These are phyloP conservation scores for Umbilicus rupestris DNA, from an alignment of 164 flowering plant species.

Conservation along the genomic window DNA sequence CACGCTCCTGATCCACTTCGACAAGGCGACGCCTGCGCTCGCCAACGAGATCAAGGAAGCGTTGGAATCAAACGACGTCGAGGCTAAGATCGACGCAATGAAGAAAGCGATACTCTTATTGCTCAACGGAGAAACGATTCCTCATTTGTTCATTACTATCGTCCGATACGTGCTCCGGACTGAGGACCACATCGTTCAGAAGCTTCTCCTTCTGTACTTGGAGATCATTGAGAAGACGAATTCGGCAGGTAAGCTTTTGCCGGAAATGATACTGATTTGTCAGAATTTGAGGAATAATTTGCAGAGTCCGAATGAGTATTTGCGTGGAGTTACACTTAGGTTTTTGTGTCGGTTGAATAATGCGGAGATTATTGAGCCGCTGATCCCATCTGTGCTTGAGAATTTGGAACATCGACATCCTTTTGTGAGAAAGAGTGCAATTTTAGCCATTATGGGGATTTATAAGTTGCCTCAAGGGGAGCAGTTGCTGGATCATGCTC, in stretches of 20 bases:
- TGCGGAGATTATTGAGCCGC: slow-evolving; percentile 75
- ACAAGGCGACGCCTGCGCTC: slow-evolving; percentile 69
- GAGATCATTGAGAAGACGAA: slow-evolving; percentile 91
- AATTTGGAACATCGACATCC: slow-evolving; percentile 86
- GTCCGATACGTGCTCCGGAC: slow-evolving; percentile 75
- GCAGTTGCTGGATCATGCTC: slow-evolving; percentile 69
- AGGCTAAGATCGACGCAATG: slow-evolving; percentile 55
- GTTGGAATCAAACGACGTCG: slow-evolving; percentile 52
- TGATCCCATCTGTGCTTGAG: slow-evolving; percentile 67
- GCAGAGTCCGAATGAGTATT: slow-evolving; percentile 84
- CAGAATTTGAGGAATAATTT: slow-evolving; percentile 85
- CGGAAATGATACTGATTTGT: slow-evolving; percentile 91
- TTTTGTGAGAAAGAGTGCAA: slow-evolving; percentile 66
- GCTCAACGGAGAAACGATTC: slow-evolving; percentile 71
- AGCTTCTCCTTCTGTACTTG: slow-evolving; percentile 64
- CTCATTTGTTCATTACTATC: slow-evolving; percentile 74
- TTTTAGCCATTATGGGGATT: slow-evolving; percentile 77
- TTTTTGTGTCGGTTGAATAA: slow-evolving; percentile 76
- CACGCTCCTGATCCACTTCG: slow-evolving; percentile 53
- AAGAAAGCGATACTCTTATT: slow-evolving; percentile 68
- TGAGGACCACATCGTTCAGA: slow-evolving; percentile 89
- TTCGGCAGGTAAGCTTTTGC: slow-evolving; percentile 53
- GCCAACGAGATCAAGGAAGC: slow-evolving; percentile 81
- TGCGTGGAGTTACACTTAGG: slow-evolving; percentile 86
- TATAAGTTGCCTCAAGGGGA: slow-evolving; percentile 88